Conservation (phyloP, 257 asterid genomes). For the Solanum appendiculatum region DNA sequence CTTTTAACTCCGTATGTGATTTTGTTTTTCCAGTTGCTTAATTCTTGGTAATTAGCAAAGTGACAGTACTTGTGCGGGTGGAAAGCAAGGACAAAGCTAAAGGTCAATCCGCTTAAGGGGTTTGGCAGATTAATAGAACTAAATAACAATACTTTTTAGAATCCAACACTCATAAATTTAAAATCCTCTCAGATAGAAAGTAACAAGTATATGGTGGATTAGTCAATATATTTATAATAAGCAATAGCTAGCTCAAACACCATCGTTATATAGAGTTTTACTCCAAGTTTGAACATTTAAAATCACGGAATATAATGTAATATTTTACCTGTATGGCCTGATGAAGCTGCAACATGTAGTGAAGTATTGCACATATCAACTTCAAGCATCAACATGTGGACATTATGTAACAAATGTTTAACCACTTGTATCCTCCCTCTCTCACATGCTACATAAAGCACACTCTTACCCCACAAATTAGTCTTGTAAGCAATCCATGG, state of each 20-base stretch:
- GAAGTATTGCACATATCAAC: constrained; percentile 21
- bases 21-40: not conserved
- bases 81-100: not conserved
- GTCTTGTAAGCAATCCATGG: constrained; percentile 10
- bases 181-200: too few relatives aligned
- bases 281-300: too few relatives aligned
- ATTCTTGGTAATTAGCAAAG: not conserved
- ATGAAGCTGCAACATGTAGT: constrained; percentile 40
- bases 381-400: constrained; percentile 21
- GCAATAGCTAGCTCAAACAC: too few relatives aligned
- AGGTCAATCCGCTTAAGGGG: not conserved
- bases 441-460: constrained; percentile 28
- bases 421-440: constrained; percentile 22
- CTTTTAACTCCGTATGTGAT: not conserved
- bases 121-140: too few relatives aligned
- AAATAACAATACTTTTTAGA: too few relatives aligned
- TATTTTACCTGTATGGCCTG: constrained; percentile 28
- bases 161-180: too few relatives aligned
- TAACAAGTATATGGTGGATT: too few relatives aligned
- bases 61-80: not conserved
- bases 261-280: too few relatives aligned
- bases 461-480: constrained; percentile 20
- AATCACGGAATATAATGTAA: not conserved
- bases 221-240: too few relatives aligned
- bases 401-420: constrained; percentile 3